Percentiles rank a stretch among this genome's conserved stretches.
Evolutionary conservation across 495 filamentous ascomycete species (phyloP).

Genomic region (Penicillium waksmanii): DNA sequence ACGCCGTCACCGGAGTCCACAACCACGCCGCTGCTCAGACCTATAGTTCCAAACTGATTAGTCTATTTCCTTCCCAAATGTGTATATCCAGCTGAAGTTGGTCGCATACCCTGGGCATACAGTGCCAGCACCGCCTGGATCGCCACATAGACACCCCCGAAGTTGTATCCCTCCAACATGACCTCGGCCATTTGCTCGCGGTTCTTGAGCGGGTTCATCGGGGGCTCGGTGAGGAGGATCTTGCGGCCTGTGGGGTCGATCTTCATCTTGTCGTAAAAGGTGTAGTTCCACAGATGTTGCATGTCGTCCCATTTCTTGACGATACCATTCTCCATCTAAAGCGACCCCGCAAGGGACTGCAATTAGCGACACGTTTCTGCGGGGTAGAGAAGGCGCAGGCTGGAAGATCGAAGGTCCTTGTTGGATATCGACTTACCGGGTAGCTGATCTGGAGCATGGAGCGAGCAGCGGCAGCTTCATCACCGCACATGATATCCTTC

Average conservation of each 20-base stretch:
- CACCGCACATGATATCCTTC: slow-evolving; percentile 99
- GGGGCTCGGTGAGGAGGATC: slow-evolving; percentile 97
- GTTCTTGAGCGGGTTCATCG: slow-evolving; percentile 96
- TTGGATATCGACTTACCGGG: slow-evolving; percentile 61
- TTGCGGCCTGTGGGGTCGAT: slow-evolving; percentile 90
- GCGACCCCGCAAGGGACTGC: slow-evolving; percentile 11
- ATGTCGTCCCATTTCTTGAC: slow-evolving; percentile 99
- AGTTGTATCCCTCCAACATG: slow-evolving; percentile 97
- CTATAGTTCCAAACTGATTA: slow-evolving; percentile 41
- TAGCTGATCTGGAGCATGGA: slow-evolving; percentile 98
- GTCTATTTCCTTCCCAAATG: slow-evolving; percentile 8
- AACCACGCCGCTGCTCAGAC: slow-evolving; percentile 93
- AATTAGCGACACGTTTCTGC: slow-evolving; percentile 34
- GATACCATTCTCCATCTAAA: slow-evolving; percentile 97
- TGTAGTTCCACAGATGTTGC: slow-evolving; percentile 99
- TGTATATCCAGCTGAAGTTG: neutral
- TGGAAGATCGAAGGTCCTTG: neutral
- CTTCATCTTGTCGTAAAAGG: slow-evolving; percentile 94
- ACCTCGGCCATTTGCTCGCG: slow-evolving; percentile 96
- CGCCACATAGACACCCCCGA: slow-evolving; percentile 96
- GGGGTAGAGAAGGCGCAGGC: slow-evolving; percentile 27
- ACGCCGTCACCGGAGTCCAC: slow-evolving; percentile 98
- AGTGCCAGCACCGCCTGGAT: slow-evolving; percentile 97
- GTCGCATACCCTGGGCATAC: slow-evolving; percentile 82
- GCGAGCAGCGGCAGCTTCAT: slow-evolving; percentile 93